Evolutionary conservation across 805 yeast species (phyloP).

Genomic region (Candida nemodendra): DNA sequence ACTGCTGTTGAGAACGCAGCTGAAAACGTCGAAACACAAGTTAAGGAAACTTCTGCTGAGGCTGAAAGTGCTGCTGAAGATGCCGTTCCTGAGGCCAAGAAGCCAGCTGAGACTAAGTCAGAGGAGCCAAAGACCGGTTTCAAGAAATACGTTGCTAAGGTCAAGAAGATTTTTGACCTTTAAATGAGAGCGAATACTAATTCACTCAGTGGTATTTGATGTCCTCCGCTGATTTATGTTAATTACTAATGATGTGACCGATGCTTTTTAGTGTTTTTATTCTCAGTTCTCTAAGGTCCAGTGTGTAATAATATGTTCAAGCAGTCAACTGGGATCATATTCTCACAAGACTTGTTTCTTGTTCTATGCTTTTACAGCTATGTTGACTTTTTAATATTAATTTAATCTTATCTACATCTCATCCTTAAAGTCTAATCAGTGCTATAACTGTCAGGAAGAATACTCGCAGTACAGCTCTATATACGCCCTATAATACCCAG

Average conservation of each 20-base stretch:
- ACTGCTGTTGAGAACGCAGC: constrained; percentile 9
- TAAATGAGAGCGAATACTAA: constrained; percentile 3
- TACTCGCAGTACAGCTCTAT: too few species aligned
- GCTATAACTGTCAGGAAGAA: too few species aligned
- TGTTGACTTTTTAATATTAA: constrained; percentile 1
- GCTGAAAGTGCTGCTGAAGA: constrained; percentile 10
- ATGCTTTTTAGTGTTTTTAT: neutral
- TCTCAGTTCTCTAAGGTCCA: constrained; percentile 3
- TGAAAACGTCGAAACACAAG: constrained; percentile 3
- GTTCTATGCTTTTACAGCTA: neutral
- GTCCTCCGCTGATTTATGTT: neutral
- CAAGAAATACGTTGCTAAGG: constrained; percentile 30
- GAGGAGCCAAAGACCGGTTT: constrained; percentile 22
- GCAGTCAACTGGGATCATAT: too few species aligned
- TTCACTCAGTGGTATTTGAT: constrained; percentile 5
- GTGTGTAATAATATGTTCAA: neutral
- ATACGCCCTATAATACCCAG: too few species aligned
- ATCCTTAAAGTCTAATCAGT: too few species aligned
- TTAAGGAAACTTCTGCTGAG: constrained; percentile 9
- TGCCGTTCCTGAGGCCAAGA: constrained; percentile 6
- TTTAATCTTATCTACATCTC: too few species aligned
- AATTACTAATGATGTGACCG: constrained; percentile 1
- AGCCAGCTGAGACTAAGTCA: constrained; percentile 18
- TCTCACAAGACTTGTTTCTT: too few species aligned
- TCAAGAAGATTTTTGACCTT: constrained; percentile 26